Percentiles rank a stretch among this genome's conserved stretches.
Conservation (phyloP, 495 filamentous ascomycete genomes). For the Tuber calosporum region DNA sequence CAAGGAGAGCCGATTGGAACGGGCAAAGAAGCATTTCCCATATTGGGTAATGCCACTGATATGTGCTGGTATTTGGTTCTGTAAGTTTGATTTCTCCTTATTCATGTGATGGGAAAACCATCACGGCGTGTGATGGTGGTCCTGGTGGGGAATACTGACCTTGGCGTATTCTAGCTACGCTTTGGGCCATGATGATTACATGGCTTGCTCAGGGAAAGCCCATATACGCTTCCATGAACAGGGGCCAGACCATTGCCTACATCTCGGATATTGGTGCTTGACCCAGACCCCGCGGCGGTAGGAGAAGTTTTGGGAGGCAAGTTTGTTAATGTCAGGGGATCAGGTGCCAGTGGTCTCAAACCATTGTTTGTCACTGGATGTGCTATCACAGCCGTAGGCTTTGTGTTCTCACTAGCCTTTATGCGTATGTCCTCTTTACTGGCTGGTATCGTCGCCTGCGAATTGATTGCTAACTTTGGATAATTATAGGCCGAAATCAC, state of each 20-base stretch:
- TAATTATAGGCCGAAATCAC: conserved; percentile 32
- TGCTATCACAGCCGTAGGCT: conserved; percentile 68
- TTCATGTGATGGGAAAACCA: not conserved
- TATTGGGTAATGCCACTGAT: conserved; percentile 75
- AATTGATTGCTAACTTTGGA: conserved; percentile 8
- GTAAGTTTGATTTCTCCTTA: conserved; percentile 43
- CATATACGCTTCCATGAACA: conserved; percentile 61
- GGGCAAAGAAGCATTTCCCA: conserved; percentile 45
- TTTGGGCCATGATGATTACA: conserved; percentile 60
- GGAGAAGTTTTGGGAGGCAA: not conserved
- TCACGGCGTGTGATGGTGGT: not conserved
- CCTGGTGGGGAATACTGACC: not conserved
- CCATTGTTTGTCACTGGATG: conserved; percentile 82
- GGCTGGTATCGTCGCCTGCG: conserved; percentile 62
- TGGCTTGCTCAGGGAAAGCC: conserved; percentile 60
- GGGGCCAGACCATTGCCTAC: conserved; percentile 65
- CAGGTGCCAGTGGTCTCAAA: conserved; percentile 56
- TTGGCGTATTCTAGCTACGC: conserved; percentile 48
- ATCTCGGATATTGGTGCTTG: conserved; percentile 72
- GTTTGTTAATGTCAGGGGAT: conserved; percentile 11
- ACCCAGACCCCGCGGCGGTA: not conserved
- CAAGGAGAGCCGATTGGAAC: conserved; percentile 28
- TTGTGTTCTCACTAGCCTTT: conserved; percentile 71
- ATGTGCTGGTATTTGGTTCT: conserved; percentile 72
- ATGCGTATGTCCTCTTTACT: conserved; percentile 69